Conservation (phyloP, 306 rosid genomes). For the Abrus pulchellus region DNA sequence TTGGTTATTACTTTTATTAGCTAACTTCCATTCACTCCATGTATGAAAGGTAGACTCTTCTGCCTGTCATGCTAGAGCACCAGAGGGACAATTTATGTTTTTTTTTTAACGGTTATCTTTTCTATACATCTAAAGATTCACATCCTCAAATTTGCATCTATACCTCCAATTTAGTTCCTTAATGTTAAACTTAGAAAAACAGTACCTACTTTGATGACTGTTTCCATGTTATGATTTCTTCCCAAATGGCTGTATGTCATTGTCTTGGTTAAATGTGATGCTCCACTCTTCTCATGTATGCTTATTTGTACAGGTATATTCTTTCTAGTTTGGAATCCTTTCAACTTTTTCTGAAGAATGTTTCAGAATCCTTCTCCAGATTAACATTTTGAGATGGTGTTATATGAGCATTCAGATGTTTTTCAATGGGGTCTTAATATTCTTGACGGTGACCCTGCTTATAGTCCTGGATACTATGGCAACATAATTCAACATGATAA, state of each 20-base stretch:
- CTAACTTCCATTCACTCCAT: neutral
- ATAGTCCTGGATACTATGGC: slow-evolving; percentile 61
- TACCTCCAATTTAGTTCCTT: slow-evolving; percentile 25
- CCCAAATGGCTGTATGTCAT: slow-evolving; percentile 26
- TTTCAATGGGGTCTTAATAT: slow-evolving; percentile 74
- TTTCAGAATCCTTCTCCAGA: slow-evolving; percentile 23
- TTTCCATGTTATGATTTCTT: slow-evolving; percentile 7
- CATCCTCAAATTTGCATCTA: neutral
- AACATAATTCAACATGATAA: slow-evolving; percentile 54
- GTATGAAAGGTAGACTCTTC: slow-evolving; percentile 31
- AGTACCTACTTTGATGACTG: slow-evolving; percentile 24
- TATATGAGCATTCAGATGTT: slow-evolving; percentile 70
- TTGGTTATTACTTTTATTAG: slow-evolving; percentile 6
- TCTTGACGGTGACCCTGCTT: slow-evolving; percentile 60
- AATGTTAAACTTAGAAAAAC: slow-evolving; percentile 36
- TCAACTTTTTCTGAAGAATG: slow-evolving; percentile 28
- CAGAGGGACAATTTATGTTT: neutral
- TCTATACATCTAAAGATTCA: neutral
- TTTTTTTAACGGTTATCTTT: neutral
- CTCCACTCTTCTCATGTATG: slow-evolving; percentile 30
- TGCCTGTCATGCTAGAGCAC: neutral
- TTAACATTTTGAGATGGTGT: slow-evolving; percentile 57
- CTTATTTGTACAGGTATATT: slow-evolving; percentile 49
- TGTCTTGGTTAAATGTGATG: slow-evolving; percentile 36
- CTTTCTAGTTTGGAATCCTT: slow-evolving; percentile 45